These are phyloP conservation scores for Phaseolus coccineus DNA, from an alignment of 331 rosid genomes.

Conservation along the genomic window DNA sequence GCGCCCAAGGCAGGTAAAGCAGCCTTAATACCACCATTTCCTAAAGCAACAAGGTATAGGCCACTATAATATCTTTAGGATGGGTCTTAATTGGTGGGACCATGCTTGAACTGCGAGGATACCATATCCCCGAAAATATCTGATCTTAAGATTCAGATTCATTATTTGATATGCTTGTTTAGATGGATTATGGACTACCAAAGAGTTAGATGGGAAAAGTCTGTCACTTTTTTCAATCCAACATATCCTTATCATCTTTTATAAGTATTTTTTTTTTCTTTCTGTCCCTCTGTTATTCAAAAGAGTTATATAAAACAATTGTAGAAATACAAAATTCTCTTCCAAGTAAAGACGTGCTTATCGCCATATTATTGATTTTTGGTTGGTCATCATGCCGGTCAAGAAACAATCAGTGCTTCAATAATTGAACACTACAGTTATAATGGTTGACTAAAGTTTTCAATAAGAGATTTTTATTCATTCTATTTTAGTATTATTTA, in stretches of 20 bases:
- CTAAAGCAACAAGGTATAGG: constrained; percentile 78
- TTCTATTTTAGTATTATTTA: constrained; percentile 7
- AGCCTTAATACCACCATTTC: constrained; percentile 79
- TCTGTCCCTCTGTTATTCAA: background rate
- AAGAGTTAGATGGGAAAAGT: background rate
- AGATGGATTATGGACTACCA: no score
- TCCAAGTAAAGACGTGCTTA: constrained; percentile 1
- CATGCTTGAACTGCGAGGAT: constrained; percentile 67
- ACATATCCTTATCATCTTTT: background rate
- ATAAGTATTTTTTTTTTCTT: background rate
- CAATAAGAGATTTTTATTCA: background rate
- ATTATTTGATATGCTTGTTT: no score
- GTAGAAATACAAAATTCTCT: background rate
- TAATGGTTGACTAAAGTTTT: constrained; percentile 15
- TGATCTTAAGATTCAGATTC: background rate
- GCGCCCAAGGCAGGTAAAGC: constrained; percentile 88
- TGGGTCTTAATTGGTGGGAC: constrained; percentile 62
- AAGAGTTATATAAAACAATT: background rate
- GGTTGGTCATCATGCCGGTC: constrained; percentile 30
- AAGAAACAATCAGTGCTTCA: constrained; percentile 28
- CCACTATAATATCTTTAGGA: constrained; percentile 58
- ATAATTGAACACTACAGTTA: constrained; percentile 24
- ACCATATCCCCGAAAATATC: constrained; percentile 50
- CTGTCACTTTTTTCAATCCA: background rate
- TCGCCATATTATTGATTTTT: constrained; percentile 10